Percentiles rank a stretch among this genome's conserved stretches.
These are phyloP conservation scores for Trichoderma breve DNA, from an alignment of 2,329 filamentous ascomycete species.

Conservation along the genomic window DNA sequence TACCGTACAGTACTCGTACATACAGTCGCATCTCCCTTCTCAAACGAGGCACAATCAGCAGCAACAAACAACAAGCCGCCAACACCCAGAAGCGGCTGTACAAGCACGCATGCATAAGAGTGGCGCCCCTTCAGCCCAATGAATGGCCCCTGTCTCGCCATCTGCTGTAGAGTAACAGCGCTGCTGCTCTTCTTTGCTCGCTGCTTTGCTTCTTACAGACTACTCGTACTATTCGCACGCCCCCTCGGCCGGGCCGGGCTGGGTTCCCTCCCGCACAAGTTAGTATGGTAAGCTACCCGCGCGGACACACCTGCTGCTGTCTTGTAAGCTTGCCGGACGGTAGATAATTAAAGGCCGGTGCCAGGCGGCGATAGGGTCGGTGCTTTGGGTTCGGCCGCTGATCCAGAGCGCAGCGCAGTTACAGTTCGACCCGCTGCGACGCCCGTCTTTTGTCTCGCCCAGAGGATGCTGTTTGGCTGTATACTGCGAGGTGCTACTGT, in stretches of 20 bases:
- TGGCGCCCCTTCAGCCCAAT: conserved; percentile 1
- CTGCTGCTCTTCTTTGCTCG: not conserved
- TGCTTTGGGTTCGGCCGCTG: conserved; percentile 9
- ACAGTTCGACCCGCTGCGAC: not conserved
- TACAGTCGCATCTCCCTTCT: not conserved
- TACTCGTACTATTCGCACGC: not conserved
- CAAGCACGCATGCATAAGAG: not conserved
- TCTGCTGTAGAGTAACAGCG: not conserved
- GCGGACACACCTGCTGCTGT: not conserved
- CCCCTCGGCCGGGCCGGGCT: not conserved
- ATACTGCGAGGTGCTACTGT: not conserved
- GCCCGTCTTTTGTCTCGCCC: conserved; percentile 2
- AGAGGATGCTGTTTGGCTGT: not conserved
- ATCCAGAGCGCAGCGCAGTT: not conserved
- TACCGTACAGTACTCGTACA: not conserved
- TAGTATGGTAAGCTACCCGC: not conserved
- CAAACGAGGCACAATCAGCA: not conserved
- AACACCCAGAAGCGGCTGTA: not conserved
- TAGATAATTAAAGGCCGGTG: not conserved
- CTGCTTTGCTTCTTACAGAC: not conserved
- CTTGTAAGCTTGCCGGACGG: not conserved
- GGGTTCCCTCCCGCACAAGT: conserved; percentile 1
- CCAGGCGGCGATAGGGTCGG: conserved; percentile 13
- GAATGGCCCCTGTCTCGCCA: not conserved
- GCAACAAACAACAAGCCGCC: not conserved